Evolutionary conservation across 1,284 basidiomycete genomes (phyloP).

Genomic region (Papiliotrema nemorosa): DNA sequence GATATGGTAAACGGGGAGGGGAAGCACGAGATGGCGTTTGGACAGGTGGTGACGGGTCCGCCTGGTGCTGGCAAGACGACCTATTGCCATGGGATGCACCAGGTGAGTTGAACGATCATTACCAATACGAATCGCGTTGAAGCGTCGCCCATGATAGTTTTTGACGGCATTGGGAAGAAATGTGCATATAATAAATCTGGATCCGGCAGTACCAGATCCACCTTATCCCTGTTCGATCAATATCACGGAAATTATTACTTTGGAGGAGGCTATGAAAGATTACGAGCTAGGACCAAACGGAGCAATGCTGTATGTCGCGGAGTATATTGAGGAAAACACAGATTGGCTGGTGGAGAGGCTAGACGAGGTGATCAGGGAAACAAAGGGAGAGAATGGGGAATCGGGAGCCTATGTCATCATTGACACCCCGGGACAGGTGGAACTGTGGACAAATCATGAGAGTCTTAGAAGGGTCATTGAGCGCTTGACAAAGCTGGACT

Average conservation of each 20-base stretch:
- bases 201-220: constrained; percentile 85
- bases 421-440: constrained; percentile 96
- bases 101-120: constrained; percentile 50
- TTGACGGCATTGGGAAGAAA: constrained; percentile 81
- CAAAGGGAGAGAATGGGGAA: constrained; percentile 1
- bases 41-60: constrained; percentile 73
- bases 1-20: no score
- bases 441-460: constrained; percentile 92
- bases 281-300: constrained; percentile 91
- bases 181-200: constrained; percentile 87
- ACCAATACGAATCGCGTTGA: background rate
- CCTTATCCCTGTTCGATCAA: constrained; percentile 88
- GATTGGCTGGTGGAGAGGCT: constrained; percentile 85
- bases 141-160: constrained; percentile 52
- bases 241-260: constrained; percentile 80
- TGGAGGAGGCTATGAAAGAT: constrained; percentile 82
- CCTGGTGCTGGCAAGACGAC: constrained; percentile 93
- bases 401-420: constrained; percentile 74
- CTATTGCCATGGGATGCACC: constrained; percentile 88
- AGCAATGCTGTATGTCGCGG: constrained; percentile 94
- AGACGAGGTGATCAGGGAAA: constrained; percentile 53
- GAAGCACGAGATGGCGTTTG: constrained; percentile 36
- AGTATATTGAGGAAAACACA: constrained; percentile 91
- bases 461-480: constrained; percentile 76
- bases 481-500: constrained; percentile 70